Evolutionary conservation across 495 filamentous ascomycete species (phyloP), one percentile per base, ranked within the genome.

Genomic region (Penicillium bovifimosum): DNA sequence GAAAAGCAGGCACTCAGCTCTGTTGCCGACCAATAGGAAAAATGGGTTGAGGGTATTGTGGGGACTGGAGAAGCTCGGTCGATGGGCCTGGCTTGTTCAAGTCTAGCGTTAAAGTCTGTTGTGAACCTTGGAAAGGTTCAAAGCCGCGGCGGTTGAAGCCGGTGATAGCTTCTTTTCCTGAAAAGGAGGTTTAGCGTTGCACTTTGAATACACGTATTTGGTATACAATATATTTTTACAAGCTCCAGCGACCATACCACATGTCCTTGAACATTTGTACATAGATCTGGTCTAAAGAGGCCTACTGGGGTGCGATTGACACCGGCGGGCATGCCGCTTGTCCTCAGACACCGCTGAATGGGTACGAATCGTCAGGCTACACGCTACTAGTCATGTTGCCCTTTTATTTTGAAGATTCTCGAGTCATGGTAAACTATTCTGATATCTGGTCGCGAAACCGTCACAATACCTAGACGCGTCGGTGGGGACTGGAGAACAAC

Each of bases 141-240:
- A 52, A 65, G 58, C 50, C 45, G 50, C 40, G 59, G 64, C 63
- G 66, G 66, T 56, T 71, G 65, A 63, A 66, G 59, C 63, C 64
- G 65, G 61, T 52, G 52, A 56, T 60, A 48, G 49, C 38, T 54
- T 43, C 42, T 45, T 45, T 31, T 42, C 35, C 39, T 27, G 39
- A 47, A 47, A 47, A 46, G 43, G 45, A 36, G 32, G 33, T 47
- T 47, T 26, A 42, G 13, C 13, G 44, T 47, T 48, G 46, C 46
- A 48, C 34, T 48, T 36, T 48, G 20, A 48, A 18, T 36, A 48
- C 46, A 47, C 20, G 45, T 47, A 36, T 38, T 13, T 6, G n/a
- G 29, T 44, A 45, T 44, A 45, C 31, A 14, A 2, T 51, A 45
- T 44, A 43, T 9, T 34, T 50, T 1, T 20, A 4, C 13, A 27